Percentiles rank a stretch among this genome's conserved stretches.
Evolutionary conservation across 2,329 filamentous ascomycete genomes (phyloP).

Genomic region (Hortaea sp.): DNA sequence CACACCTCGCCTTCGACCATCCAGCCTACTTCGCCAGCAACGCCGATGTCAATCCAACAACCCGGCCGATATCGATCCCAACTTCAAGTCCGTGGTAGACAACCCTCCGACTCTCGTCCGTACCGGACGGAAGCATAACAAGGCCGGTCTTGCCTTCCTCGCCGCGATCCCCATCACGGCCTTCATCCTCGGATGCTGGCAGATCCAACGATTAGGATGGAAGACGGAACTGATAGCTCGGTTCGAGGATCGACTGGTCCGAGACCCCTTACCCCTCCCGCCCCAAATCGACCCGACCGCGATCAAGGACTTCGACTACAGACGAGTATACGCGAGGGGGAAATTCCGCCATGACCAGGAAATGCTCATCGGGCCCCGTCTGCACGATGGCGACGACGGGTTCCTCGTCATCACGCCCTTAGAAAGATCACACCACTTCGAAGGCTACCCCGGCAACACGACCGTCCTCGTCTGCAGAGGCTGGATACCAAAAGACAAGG

Average conservation of each 20-base stretch:
- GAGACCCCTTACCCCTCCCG: slow-evolving; percentile 75
- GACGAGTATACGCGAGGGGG: slow-evolving; percentile 68
- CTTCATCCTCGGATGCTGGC: slow-evolving; percentile 86
- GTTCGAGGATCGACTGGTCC: slow-evolving; percentile 83
- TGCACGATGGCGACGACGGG: slow-evolving; percentile 81
- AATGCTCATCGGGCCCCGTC: slow-evolving; percentile 88
- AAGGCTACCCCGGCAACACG: slow-evolving; percentile 45
- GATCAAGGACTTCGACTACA: slow-evolving; percentile 82
- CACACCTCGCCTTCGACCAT: slow-evolving; percentile 1
- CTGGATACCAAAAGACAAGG: slow-evolving; percentile 75
- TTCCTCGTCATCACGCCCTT: slow-evolving; percentile 88
- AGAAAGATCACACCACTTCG: slow-evolving; percentile 50
- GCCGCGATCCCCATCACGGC: slow-evolving; percentile 80
- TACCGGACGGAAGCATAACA: slow-evolving; percentile 60
- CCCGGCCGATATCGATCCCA: slow-evolving; percentile 58
- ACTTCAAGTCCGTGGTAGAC: slow-evolving; percentile 79
- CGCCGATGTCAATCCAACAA: slow-evolving; percentile 33
- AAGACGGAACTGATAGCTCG: slow-evolving; percentile 87
- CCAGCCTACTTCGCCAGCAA: slow-evolving; percentile 4
- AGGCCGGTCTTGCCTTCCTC: slow-evolving; percentile 18
- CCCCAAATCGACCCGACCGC: slow-evolving; percentile 71
- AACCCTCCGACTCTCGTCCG: slow-evolving; percentile 73
- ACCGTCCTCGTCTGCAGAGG: slow-evolving; percentile 74
- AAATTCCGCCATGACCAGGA: slow-evolving; percentile 77
- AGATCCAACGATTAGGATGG: slow-evolving; percentile 85